Percentiles rank a stretch among this genome's conserved stretches.
These are phyloP conservation scores for Scutellaria barbata DNA, from an alignment of 257 asterid genomes.

Conservation along the genomic window DNA sequence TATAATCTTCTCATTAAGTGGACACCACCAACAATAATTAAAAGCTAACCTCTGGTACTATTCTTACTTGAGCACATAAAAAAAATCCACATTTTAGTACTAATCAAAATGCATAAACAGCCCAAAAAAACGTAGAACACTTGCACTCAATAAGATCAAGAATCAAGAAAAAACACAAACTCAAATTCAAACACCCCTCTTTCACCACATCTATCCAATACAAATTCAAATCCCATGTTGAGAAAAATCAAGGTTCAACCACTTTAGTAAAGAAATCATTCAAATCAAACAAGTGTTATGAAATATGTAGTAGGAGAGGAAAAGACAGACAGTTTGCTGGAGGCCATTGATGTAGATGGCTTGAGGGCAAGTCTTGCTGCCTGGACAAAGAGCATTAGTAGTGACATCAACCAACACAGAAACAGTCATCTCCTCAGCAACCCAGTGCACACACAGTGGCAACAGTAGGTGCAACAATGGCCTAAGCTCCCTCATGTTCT, in stretches of 20 bases:
- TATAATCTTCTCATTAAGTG: neutral
- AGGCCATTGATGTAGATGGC: constrained; percentile 85
- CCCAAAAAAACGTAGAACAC: too few relatives aligned
- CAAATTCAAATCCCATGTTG: neutral
- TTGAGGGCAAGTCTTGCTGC: constrained; percentile 61
- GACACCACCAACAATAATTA: neutral
- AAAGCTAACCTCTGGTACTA: neutral
- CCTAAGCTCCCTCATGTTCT: constrained; percentile 53
- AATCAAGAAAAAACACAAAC: constrained; percentile 22
- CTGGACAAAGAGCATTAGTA: constrained; percentile 83
- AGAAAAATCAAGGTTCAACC: constrained; percentile 30
- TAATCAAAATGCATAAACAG: constrained; percentile 17
- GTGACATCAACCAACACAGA: constrained; percentile 91
- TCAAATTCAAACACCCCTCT: neutral
- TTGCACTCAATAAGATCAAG: neutral
- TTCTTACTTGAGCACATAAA: neutral
- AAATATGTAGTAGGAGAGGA: neutral
- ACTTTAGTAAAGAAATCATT: neutral
- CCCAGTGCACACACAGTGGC: constrained; percentile 82
- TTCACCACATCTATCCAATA: neutral
- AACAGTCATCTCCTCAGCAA: constrained; percentile 90
- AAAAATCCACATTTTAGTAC: constrained; percentile 5
- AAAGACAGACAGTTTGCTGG: constrained; percentile 74
- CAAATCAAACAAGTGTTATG: neutral
- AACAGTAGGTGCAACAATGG: constrained; percentile 65